Conservation (phyloP, 805 yeast genomes). For the Yarrowia sp. region DNA sequence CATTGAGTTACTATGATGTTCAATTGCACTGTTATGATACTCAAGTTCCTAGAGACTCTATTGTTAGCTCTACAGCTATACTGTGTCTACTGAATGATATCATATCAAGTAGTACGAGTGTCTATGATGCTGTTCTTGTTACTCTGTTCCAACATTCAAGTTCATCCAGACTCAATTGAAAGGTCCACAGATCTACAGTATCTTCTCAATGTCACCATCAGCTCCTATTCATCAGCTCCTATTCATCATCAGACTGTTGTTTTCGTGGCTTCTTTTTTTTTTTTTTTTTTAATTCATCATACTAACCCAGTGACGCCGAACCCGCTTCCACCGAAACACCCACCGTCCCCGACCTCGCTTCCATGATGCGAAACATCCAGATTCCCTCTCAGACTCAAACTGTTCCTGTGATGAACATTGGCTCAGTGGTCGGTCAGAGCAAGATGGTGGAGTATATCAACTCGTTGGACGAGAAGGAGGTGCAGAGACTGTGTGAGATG, state of each 20-base stretch:
- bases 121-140: no score
- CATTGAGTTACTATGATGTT: no score
- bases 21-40: no score
- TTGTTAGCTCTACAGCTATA: no score
- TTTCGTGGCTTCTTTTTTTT: background rate
- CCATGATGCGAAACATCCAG: conserved; percentile 14
- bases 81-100: no score
- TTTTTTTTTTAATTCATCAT: background rate
- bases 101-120: no score
- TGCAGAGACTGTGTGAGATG: conserved; percentile 41
- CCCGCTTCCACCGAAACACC: background rate
- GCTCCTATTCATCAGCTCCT: no score
- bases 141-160: no score
- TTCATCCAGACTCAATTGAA: no score
- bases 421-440: conserved; percentile 41
- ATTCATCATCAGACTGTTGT: background rate
- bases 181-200: no score
- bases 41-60: no score
- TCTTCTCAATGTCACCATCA: no score
- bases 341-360: conserved; percentile 2
- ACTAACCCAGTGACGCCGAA: conserved; percentile 8
- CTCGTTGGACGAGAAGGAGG: conserved; percentile 38
- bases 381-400: conserved; percentile 3
- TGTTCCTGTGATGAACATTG: conserved; percentile 40
- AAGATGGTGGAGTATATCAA: conserved; percentile 41